phyloP scores from a whole-genome alignment of 164 flowering plant genomes.

The Macadamia integrifolia region DNA sequence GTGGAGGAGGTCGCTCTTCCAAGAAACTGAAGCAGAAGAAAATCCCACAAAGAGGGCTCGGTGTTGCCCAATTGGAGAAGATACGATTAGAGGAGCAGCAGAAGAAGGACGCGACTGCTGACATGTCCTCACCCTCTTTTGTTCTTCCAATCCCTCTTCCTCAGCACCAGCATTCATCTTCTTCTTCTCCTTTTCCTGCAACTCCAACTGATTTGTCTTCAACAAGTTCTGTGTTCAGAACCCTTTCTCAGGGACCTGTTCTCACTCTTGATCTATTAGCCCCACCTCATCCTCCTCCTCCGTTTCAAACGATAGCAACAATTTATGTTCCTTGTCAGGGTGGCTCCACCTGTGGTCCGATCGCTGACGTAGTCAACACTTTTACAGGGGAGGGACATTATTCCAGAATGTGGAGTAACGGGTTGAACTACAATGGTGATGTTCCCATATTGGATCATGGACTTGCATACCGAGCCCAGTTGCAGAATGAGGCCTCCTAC shows the following conservation, averaged over 20 bases:
- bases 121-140: constrained; percentile 1
- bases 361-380: background rate
- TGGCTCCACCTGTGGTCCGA: constrained; percentile 5
- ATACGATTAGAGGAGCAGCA: constrained; percentile 62
- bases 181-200: constrained; percentile 21
- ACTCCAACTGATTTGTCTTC: constrained; percentile 22
- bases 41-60: constrained; percentile 81
- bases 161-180: constrained; percentile 10
- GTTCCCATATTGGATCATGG: constrained; percentile 29
- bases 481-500: constrained; percentile 23
- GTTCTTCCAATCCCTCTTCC: constrained; percentile 3
- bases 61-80: constrained; percentile 82
- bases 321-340: background rate
- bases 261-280: constrained; percentile 14
- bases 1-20: constrained; percentile 15
- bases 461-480: constrained; percentile 16
- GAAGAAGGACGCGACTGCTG: constrained; percentile 27
- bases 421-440: constrained; percentile 6
- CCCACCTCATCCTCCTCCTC: constrained; percentile 22
- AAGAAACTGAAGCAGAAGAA: constrained; percentile 60
- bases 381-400: constrained; percentile 14
- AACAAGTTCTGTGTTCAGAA: constrained; percentile 18
- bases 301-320: constrained; percentile 11
- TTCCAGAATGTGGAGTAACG: constrained; percentile 24
- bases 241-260: constrained; percentile 12